These are phyloP conservation scores for Kwoniella shivajii DNA, from an alignment of 1,284 basidiomycete species.

Conservation along the genomic window DNA sequence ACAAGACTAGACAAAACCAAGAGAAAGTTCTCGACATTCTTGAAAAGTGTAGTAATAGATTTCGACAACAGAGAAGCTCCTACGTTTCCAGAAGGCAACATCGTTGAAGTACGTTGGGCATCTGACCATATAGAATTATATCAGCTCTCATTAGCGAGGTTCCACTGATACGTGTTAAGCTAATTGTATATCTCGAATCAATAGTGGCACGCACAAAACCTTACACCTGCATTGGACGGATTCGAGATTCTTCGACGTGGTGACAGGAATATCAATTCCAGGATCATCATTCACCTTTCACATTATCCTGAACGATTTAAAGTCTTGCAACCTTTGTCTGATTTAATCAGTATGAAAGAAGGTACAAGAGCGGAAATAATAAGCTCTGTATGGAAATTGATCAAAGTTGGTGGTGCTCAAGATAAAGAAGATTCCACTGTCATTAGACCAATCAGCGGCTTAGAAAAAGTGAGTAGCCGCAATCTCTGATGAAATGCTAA, in stretches of 20 bases:
- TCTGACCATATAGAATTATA: background rate
- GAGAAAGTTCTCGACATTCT: constrained; percentile 82
- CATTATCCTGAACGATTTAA: constrained; percentile 87
- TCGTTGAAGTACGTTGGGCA: constrained; percentile 48
- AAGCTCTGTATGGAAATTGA: constrained; percentile 87
- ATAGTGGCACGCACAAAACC: constrained; percentile 61
- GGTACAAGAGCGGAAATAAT: constrained; percentile 81
- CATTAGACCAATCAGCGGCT: constrained; percentile 72
- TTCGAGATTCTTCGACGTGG: constrained; percentile 85
- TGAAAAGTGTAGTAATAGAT: constrained; percentile 84
- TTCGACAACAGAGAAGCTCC: constrained; percentile 75
- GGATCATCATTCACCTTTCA: constrained; percentile 78
- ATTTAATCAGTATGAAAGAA: constrained; percentile 77
- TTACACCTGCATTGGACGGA: constrained; percentile 71
- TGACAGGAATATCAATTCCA: constrained; percentile 72
- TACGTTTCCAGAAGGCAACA: constrained; percentile 70
- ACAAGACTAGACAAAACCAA: constrained; percentile 69
- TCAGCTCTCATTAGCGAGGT: background rate
- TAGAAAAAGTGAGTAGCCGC: constrained; percentile 55
- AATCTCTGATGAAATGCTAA: background rate
- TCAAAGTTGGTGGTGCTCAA: constrained; percentile 82
- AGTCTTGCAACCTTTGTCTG: constrained; percentile 74
- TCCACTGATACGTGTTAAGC: too few species aligned
- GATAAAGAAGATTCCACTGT: constrained; percentile 84
- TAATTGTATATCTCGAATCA: too few species aligned